Percentiles rank a stretch among this genome's conserved stretches.
phyloP scores from a whole-genome alignment of 306 rosid species.

The Phaseolus lunatus region DNA sequence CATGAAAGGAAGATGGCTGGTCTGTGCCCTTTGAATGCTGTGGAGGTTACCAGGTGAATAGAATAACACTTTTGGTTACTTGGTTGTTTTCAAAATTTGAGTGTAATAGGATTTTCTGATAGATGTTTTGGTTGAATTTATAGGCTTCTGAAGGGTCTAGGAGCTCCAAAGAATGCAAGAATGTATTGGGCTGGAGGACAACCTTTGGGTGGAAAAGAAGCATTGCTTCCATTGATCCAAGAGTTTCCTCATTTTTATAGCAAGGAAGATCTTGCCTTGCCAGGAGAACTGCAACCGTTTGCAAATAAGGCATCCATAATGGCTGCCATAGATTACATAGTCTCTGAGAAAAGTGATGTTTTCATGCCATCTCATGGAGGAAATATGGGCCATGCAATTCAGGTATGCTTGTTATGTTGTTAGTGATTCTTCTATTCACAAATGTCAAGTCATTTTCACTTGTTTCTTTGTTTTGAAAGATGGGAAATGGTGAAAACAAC shows the following conservation, averaged over 20 bases:
- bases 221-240: constrained; percentile 68
- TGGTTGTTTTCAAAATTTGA: background rate
- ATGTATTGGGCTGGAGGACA: constrained; percentile 98
- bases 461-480: background rate
- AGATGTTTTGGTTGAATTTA: constrained; percentile 25
- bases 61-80: background rate
- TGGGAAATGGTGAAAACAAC: background rate
- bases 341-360: constrained; percentile 85
- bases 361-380: constrained; percentile 99
- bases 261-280: constrained; percentile 85
- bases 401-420: constrained; percentile 58
- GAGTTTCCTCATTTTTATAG: constrained; percentile 76
- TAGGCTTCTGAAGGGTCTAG: constrained; percentile 91
- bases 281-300: constrained; percentile 78
- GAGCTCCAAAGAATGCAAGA: constrained; percentile 81
- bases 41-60: constrained; percentile 81
- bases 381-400: constrained; percentile 96
- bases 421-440: background rate
- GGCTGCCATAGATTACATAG: constrained; percentile 97
- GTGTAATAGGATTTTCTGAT: constrained; percentile 7
- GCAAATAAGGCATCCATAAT: constrained; percentile 76
- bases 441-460: background rate
- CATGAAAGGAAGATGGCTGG: constrained; percentile 93
- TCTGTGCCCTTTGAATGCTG: constrained; percentile 87
- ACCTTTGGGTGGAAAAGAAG: constrained; percentile 92